Percentiles rank a stretch among this genome's conserved stretches.
phyloP scores from a whole-genome alignment of 805 yeast species.

The Zygotorulaspora florentina region DNA sequence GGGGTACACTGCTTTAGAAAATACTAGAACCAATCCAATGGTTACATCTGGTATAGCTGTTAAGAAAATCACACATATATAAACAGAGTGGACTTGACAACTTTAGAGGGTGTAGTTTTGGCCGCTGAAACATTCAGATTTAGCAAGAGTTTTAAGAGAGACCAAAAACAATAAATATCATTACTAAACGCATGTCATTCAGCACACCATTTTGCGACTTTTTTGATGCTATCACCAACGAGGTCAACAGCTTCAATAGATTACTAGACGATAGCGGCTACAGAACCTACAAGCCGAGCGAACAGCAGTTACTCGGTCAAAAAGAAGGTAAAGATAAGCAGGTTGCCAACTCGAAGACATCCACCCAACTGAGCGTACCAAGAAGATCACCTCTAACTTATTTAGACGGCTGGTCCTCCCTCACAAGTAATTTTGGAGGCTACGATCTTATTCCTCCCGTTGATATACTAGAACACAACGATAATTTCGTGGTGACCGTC shows the following conservation, averaged over 20 bases:
- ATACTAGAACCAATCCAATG: no score
- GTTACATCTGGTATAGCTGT: no score
- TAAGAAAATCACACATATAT: no score
- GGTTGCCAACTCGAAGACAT: constrained; percentile 6
- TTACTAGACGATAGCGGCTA: constrained; percentile 31
- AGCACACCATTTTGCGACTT: constrained; percentile 43
- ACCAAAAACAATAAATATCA: neutral
- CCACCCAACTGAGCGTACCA: constrained; percentile 4
- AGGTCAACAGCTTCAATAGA: constrained; percentile 39
- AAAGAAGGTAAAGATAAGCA: constrained; percentile 11
- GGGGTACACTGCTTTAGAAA: no score
- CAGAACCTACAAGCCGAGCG: constrained; percentile 22
- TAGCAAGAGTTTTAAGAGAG: no score
- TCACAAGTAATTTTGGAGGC: constrained; percentile 26
- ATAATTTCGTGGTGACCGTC: constrained; percentile 39
- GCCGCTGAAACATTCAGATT: no score
- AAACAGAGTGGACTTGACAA: no score
- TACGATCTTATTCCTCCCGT: constrained; percentile 40
- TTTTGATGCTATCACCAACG: constrained; percentile 42
- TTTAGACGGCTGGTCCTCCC: constrained; percentile 24
- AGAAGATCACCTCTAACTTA: neutral
- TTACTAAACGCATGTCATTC: constrained; percentile 28
- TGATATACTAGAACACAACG: constrained; percentile 44
- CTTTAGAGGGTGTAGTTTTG: no score
- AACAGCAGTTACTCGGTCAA: constrained; percentile 14